phyloP scores from a whole-genome alignment of 208 protist species.

The Leishmania braziliensis region DNA sequence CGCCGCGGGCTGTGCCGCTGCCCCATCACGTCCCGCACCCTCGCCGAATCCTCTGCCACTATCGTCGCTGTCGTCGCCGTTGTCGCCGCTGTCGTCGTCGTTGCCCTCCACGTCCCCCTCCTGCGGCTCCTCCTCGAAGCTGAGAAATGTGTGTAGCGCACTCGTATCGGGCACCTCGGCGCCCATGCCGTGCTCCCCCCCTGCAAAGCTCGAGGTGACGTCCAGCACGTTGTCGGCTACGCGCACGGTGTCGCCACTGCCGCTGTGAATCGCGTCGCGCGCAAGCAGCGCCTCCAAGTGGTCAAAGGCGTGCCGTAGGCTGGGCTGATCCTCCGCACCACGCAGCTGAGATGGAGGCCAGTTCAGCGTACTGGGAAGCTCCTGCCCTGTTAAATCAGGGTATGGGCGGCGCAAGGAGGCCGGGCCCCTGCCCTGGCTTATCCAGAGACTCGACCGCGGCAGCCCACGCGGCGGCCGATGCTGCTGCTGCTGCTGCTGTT shows the following conservation, averaged over 20 bases:
- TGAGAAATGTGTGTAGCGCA: background rate
- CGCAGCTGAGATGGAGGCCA: background rate
- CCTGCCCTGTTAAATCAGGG: background rate
- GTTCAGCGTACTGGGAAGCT: no score
- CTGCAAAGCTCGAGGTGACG: background rate
- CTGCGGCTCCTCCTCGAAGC: background rate
- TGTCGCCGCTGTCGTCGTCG: background rate
- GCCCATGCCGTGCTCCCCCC: background rate
- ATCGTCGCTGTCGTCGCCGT: background rate
- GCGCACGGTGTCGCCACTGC: background rate
- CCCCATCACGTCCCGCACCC: background rate
- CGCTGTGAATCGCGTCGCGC: background rate
- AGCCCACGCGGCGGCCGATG: slow-evolving; percentile 6
- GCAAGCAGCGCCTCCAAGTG: background rate
- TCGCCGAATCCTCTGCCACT: background rate
- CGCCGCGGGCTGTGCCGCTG: background rate
- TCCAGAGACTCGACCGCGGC: background rate
- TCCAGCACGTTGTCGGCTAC: background rate
- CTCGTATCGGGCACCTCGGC: background rate
- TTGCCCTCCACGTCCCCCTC: background rate
- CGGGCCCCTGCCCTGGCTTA: background rate
- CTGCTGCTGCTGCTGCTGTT: slow-evolving; percentile 12
- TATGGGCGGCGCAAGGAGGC: background rate
- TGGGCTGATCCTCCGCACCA: background rate
- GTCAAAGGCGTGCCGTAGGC: background rate